Conservation (phyloP, 2,329 filamentous ascomycete species). For the Sarocladium oryzae region DNA sequence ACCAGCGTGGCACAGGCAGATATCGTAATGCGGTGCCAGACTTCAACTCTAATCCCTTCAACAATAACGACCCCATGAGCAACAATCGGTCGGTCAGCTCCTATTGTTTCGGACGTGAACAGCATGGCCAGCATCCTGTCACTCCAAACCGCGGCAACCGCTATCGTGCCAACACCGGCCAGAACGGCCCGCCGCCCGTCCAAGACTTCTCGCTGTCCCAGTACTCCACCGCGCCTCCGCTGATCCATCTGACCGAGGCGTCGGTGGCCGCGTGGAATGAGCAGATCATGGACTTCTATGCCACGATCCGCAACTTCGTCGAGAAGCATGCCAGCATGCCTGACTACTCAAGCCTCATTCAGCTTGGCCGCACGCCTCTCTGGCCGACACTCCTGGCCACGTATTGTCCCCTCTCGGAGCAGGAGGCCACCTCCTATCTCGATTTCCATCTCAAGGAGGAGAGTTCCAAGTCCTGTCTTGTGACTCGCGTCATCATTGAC, state of each 20-base stretch:
- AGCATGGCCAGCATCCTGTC: background rate
- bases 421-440: slow-evolving; percentile 34
- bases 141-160: background rate
- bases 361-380: slow-evolving; percentile 23
- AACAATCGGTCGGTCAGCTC: background rate
- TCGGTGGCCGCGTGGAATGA: slow-evolving; percentile 28
- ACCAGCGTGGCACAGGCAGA: slow-evolving; percentile 1
- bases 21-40: slow-evolving; percentile 4
- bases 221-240: slow-evolving; percentile 17
- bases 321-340: slow-evolving; percentile 27
- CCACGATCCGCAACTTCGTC: slow-evolving; percentile 28
- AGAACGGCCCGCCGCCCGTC: background rate
- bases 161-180: background rate
- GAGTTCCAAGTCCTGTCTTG: slow-evolving; percentile 34
- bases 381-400: slow-evolving; percentile 31
- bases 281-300: slow-evolving; percentile 30
- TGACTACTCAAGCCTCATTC: slow-evolving; percentile 20
- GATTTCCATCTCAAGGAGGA: slow-evolving; percentile 32
- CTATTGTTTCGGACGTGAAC: background rate
- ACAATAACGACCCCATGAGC: background rate
- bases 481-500: slow-evolving; percentile 35
- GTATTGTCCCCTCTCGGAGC: slow-evolving; percentile 30
- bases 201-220: background rate
- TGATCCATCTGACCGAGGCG: slow-evolving; percentile 29
- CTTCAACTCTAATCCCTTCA: slow-evolving; percentile 1